These are phyloP conservation scores for Kodamaea nitidulidarum DNA, from an alignment of 805 yeast genomes.

Conservation along the genomic window DNA sequence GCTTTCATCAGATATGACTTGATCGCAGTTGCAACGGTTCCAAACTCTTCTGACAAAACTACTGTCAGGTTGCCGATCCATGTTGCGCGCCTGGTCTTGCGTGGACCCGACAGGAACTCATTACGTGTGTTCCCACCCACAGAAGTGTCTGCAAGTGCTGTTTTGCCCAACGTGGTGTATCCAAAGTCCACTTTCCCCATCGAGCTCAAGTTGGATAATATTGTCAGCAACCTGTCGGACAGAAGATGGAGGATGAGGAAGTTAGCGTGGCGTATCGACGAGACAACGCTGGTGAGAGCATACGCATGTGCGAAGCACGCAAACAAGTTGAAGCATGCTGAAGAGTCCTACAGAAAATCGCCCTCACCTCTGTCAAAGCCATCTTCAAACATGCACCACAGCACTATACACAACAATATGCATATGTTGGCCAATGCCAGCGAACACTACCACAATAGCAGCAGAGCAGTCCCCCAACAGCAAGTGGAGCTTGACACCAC, in stretches of 20 bases:
- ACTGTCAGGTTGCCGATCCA: conserved; percentile 59
- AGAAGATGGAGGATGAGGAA: conserved; percentile 91
- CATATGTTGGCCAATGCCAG: conserved; percentile 12
- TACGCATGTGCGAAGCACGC: conserved; percentile 57
- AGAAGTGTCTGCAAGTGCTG: conserved; percentile 79
- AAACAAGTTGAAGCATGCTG: conserved; percentile 43
- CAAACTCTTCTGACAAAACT: conserved; percentile 19
- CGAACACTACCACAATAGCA: conserved; percentile 7
- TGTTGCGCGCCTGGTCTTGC: conserved; percentile 69
- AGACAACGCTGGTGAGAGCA: conserved; percentile 60
- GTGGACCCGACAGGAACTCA: conserved; percentile 83
- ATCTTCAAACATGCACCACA: conserved; percentile 21
- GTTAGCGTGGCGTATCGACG: conserved; percentile 85
- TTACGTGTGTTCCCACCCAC: conserved; percentile 95
- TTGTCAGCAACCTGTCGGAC: conserved; percentile 46
- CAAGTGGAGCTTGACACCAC: conserved; percentile 6
- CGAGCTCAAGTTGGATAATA: conserved; percentile 76
- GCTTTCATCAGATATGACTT: conserved; percentile 69
- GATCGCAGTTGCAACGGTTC: conserved; percentile 49
- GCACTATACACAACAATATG: conserved; percentile 26
- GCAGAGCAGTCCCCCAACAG: conserved; percentile 6
- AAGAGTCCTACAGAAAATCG: conserved; percentile 30
- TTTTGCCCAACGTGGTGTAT: conserved; percentile 81
- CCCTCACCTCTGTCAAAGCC: conserved; percentile 12
- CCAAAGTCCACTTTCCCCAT: conserved; percentile 84